Conservation (phyloP, 2,329 filamentous ascomycete genomes). For the Chalaropsis ovoidea region DNA sequence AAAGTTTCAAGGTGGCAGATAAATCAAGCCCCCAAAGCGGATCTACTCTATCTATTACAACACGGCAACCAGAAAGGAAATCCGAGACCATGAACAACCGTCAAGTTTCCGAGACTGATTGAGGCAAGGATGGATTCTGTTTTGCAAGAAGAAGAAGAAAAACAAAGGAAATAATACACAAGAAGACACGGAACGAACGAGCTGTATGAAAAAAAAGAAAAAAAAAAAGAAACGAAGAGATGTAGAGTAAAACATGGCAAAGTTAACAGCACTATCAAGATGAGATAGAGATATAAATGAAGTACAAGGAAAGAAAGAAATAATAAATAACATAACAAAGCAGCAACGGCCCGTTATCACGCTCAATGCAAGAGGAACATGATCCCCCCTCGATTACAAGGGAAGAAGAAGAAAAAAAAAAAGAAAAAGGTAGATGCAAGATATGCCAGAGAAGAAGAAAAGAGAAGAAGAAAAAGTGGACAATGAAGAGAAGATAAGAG, state of each 20-base stretch:
- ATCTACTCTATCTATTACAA: no score
- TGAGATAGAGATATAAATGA: constrained; percentile 21
- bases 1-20: no score
- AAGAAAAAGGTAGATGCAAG: constrained; percentile 15
- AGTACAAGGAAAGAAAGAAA: constrained; percentile 25
- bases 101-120: not conserved
- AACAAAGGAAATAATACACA: not conserved
- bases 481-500: not conserved
- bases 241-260: not conserved
- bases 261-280: not conserved
- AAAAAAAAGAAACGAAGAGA: not conserved
- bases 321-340: not conserved
- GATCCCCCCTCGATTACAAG: constrained; percentile 26
- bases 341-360: constrained; percentile 29
- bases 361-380: constrained; percentile 31
- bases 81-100: no score
- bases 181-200: not conserved
- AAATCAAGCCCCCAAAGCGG: no score
- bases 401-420: not conserved
- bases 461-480: not conserved
- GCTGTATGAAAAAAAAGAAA: constrained; percentile 2
- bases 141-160: not conserved
- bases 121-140: constrained; percentile 21
- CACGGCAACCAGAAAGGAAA: no score
- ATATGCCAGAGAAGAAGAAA: constrained; percentile 16